Evolutionary conservation across 2,329 filamentous ascomycete species (phyloP), one percentile per base, ranked within the genome.

Genomic region (Epichloe brachyelytri): DNA sequence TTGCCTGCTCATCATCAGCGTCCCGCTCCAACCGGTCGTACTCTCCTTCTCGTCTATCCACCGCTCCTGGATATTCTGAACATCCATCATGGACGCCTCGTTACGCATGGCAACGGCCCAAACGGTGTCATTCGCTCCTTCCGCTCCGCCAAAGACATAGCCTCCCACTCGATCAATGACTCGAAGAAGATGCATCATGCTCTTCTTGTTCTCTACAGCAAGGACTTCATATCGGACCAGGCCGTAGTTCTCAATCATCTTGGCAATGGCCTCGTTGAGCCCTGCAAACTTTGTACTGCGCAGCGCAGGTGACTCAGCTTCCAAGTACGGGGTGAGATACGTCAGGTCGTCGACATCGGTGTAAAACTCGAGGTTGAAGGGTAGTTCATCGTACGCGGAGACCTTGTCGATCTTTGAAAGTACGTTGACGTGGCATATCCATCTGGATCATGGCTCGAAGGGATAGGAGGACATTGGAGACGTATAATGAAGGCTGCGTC

Each of bases 341-440:
- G 80, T 80, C 4, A 98, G 78, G 61, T 96, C 89, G 67, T 98
- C 90, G 7, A 97, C 91, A 66, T 98, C 91, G 54, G 93, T 97
- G 67, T 97, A 98, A 68, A 85, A 98, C 57, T 96, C 90, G 53
- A 98, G 82, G 61, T 95, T 95, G 74, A 98, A 96, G 0, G 90
- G 88, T 0, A 98, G 75, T 26, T 87, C 80, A 45, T 88, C 84
- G 63, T 95, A 96, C 49, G 85, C 81, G 37, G 83, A 74, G 50
- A 98, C 76, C 63, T 96, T 96, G 69, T 98, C 93, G 69, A 98
- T 95, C 71, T 98, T 98, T 52, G 90, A 96, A 26, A 98, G 78
- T 55, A 98, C 87, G 63, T 98, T 98, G 58, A 98, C 76, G 63
- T 1, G 93, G 89, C 55, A 97, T 85, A 63, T 97, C 93, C 79